Conservation (phyloP, 2,329 filamentous ascomycete species). For the Blastomyces parvus region DNA sequence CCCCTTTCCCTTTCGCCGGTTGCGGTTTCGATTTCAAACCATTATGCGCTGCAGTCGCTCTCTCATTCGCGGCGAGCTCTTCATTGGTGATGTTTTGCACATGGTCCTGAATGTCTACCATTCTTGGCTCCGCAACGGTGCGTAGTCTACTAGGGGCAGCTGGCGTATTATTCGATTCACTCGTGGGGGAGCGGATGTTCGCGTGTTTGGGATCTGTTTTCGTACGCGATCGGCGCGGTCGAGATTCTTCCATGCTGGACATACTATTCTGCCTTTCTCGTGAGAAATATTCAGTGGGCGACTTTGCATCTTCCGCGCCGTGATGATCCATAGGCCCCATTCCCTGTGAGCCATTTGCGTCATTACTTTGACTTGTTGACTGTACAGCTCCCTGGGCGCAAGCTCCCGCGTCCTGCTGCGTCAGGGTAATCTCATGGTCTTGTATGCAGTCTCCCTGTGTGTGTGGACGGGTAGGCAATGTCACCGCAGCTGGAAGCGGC, state of each 20-base stretch:
- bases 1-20: slow-evolving; percentile 10
- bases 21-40: slow-evolving; percentile 1
- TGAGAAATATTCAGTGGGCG: background rate
- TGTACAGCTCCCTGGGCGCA: background rate
- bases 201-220: background rate
- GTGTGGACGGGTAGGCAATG: background rate
- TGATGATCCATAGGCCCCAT: background rate
- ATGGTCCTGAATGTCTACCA: slow-evolving; percentile 1
- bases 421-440: background rate
- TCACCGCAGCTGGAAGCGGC: background rate
- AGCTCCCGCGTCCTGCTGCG: background rate
- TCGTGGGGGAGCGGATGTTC: background rate
- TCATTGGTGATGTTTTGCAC: slow-evolving; percentile 10
- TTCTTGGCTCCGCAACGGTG: background rate
- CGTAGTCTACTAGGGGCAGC: background rate
- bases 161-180: slow-evolving; percentile 1
- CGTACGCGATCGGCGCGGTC: background rate
- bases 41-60: slow-evolving; percentile 10
- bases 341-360: background rate
- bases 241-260: background rate
- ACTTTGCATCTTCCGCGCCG: background rate
- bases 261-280: background rate
- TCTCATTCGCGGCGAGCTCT: slow-evolving; percentile 14
- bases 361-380: background rate
- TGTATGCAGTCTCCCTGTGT: slow-evolving; percentile 4